These are phyloP conservation scores for Cladosporium austrohemisphaericum DNA, from an alignment of 2,329 filamentous ascomycete genomes.

Conservation along the genomic window DNA sequence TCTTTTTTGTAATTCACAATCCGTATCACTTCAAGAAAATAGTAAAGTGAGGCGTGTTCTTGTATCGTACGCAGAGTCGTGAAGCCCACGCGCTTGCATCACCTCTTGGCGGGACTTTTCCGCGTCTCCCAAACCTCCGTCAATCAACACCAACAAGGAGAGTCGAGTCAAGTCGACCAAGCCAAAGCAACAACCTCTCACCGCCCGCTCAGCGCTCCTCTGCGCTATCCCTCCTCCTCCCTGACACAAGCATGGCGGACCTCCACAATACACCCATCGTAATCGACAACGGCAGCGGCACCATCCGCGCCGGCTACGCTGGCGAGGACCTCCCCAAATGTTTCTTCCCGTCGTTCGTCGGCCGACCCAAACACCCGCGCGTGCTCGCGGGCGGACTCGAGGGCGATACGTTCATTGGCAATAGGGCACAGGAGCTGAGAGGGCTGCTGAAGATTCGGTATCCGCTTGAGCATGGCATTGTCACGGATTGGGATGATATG, in stretches of 20 bases:
- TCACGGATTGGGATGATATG: slow-evolving; percentile 99
- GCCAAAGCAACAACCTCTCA: background rate
- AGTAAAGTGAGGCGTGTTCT: no score
- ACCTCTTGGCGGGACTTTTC: background rate
- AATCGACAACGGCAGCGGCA: slow-evolving; percentile 97
- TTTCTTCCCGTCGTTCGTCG: slow-evolving; percentile 96
- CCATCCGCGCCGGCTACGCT: slow-evolving; percentile 93
- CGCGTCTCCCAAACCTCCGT: slow-evolving; percentile 1
- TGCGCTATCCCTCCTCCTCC: background rate
- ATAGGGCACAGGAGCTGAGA: slow-evolving; percentile 83
- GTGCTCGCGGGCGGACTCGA: slow-evolving; percentile 95
- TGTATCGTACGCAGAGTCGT: no score
- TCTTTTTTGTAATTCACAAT: no score
- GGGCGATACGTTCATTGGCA: slow-evolving; percentile 94
- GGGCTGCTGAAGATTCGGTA: slow-evolving; percentile 94
- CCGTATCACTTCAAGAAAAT: no score
- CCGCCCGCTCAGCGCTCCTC: slow-evolving; percentile 1
- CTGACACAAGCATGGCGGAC: slow-evolving; percentile 52
- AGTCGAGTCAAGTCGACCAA: background rate
- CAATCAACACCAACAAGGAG: slow-evolving; percentile 3
- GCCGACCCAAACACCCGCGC: slow-evolving; percentile 88
- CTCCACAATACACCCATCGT: slow-evolving; percentile 98
- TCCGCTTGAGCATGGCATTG: slow-evolving; percentile 93
- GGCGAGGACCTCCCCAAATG: slow-evolving; percentile 95
- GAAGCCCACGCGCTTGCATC: background rate